phyloP scores from a whole-genome alignment of 2,329 filamentous ascomycete genomes.

The Verticillium isaacii region DNA sequence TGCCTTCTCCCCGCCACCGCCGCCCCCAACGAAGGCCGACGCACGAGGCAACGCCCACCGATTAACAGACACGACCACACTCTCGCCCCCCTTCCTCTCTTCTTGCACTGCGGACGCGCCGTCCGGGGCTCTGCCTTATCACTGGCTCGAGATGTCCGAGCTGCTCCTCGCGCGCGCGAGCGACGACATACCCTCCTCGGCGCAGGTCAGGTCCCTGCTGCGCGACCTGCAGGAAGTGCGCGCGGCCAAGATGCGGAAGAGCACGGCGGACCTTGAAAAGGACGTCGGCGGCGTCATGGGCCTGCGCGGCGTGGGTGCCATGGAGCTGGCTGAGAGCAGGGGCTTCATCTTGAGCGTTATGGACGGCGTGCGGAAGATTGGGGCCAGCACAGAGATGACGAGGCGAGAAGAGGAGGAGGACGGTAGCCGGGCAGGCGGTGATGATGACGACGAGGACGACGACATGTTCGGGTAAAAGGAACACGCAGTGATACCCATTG shows the following conservation, averaged over 20 bases:
- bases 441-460: conserved; percentile 57
- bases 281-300: conserved; percentile 67
- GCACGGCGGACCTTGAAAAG: conserved; percentile 66
- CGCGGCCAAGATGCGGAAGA: conserved; percentile 80
- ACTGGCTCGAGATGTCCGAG: conserved; percentile 91
- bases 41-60: conserved; percentile 35
- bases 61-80: conserved; percentile 21
- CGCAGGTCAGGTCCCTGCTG: conserved; percentile 69
- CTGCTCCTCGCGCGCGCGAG: conserved; percentile 78
- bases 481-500: background rate
- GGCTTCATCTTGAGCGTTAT: conserved; percentile 82
- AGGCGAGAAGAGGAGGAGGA: conserved; percentile 74
- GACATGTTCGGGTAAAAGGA: conserved; percentile 33
- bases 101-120: conserved; percentile 68
- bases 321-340: conserved; percentile 86
- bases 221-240: conserved; percentile 82
- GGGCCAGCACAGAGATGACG: conserved; percentile 72
- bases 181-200: conserved; percentile 73
- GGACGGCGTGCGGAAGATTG: conserved; percentile 81
- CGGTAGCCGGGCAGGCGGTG: conserved; percentile 54
- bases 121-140: conserved; percentile 74
- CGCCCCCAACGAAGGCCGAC: conserved; percentile 52
- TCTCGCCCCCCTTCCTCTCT: conserved; percentile 73
- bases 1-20: conserved; percentile 74
- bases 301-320: conserved; percentile 73